Percentiles rank a stretch among this genome's conserved stretches.
Evolutionary conservation across 257 asterid species (phyloP).

Genomic region (Petunia axillaris): DNA sequence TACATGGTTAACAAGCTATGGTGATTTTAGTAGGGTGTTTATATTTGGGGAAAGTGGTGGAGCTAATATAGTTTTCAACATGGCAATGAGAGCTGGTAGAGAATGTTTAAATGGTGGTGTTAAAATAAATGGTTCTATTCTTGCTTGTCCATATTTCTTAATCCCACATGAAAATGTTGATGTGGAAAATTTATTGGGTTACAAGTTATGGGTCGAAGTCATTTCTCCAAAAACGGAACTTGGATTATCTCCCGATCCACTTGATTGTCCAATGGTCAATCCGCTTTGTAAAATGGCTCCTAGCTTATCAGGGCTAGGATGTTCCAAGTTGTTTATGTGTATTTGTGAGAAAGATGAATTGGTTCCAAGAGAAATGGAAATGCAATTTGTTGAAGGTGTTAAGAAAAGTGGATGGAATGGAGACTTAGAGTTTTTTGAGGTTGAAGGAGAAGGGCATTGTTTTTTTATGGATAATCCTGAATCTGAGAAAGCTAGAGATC

Average conservation of each 20-base stretch:
- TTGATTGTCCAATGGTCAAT: conserved; percentile 34
- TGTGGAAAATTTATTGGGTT: not conserved
- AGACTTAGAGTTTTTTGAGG: conserved; percentile 26
- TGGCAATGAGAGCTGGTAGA: conserved; percentile 33
- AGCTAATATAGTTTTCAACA: conserved; percentile 35
- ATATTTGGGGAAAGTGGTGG: conserved; percentile 47
- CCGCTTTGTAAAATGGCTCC: conserved; percentile 29
- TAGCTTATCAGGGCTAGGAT: conserved; percentile 9
- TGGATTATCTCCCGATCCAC: conserved; percentile 12
- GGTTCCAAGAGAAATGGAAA: conserved; percentile 3
- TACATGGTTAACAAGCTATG: conserved; percentile 46
- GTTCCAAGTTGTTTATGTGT: conserved; percentile 32
- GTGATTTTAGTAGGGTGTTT: conserved; percentile 39
- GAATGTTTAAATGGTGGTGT: conserved; percentile 34
- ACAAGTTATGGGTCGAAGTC: not conserved
- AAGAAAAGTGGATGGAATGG: conserved; percentile 34
- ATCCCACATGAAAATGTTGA: conserved; percentile 28
- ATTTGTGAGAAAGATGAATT: conserved; percentile 28
- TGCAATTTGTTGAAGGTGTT: conserved; percentile 14
- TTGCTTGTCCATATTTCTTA: conserved; percentile 41
- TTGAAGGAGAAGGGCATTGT: conserved; percentile 37
- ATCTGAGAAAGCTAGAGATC: conserved; percentile 30
- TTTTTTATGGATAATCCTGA: conserved; percentile 8
- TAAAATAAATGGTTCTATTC: conserved; percentile 42
- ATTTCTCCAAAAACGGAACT: not conserved